Evolutionary conservation across 495 filamentous ascomycete genomes (phyloP).

Genomic region (Echria macrotheca): DNA sequence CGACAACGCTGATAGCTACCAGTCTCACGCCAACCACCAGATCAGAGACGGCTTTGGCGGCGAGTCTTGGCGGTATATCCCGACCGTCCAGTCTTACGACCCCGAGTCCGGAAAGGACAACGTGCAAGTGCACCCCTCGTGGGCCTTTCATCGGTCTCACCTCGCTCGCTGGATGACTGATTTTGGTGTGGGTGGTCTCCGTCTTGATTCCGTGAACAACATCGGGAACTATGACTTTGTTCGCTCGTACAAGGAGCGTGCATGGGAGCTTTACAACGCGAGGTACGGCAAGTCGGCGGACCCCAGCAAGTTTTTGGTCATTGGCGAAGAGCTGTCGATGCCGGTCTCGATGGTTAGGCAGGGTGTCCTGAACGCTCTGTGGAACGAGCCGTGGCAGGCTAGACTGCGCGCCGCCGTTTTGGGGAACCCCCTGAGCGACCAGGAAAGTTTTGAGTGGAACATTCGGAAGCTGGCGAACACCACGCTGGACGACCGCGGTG

Average conservation of each 20-base stretch:
- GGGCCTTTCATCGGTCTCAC: constrained; percentile 25
- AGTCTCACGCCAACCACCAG: constrained; percentile 13
- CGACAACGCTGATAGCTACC: constrained; percentile 25
- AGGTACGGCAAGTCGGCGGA: constrained; percentile 10
- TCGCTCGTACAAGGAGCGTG: constrained; percentile 23
- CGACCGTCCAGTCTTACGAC: constrained; percentile 18
- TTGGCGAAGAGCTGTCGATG: constrained; percentile 29
- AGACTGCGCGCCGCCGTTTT: constrained; percentile 20
- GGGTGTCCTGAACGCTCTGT: constrained; percentile 24
- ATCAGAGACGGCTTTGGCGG: constrained; percentile 25
- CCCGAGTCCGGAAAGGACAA: constrained; percentile 15
- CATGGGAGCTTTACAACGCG: constrained; percentile 21
- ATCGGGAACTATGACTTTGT: constrained; percentile 30
- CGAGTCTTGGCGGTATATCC: constrained; percentile 22
- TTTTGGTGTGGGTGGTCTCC: constrained; percentile 27
- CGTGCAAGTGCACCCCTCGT: constrained; percentile 19
- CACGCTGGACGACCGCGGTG: constrained; percentile 18
- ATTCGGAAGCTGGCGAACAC: constrained; percentile 26
- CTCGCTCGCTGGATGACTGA: constrained; percentile 29
- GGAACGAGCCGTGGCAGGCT: constrained; percentile 28
- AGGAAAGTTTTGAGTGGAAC: constrained; percentile 26
- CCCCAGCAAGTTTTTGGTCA: constrained; percentile 26
- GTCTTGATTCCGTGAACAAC: constrained; percentile 31
- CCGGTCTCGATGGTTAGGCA: constrained; percentile 21
- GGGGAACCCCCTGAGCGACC: constrained; percentile 8